Percentiles rank a stretch among this genome's conserved stretches.
Conservation (phyloP, 352 stramenopile genomes). For the Phytophthora megakarya region DNA sequence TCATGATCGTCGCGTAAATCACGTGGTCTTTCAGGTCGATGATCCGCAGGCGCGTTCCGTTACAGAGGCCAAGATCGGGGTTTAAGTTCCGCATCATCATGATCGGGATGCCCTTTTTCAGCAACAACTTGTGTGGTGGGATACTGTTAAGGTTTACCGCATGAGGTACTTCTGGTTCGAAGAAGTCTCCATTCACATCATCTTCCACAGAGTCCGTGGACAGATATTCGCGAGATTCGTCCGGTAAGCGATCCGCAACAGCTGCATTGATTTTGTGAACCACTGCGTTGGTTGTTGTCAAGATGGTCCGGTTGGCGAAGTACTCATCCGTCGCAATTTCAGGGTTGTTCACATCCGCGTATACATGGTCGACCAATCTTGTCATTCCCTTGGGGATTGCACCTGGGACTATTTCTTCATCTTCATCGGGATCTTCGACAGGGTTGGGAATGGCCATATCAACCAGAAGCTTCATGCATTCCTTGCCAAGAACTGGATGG, state of each 20-base stretch:
- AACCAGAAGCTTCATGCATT: not conserved
- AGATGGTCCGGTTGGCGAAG: not conserved
- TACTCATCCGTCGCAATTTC: not conserved
- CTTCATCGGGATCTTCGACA: not conserved
- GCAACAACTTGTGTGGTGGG: not conserved
- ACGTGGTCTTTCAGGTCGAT: not conserved
- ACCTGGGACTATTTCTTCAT: not conserved
- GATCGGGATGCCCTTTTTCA: not conserved
- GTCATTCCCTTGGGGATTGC: not conserved
- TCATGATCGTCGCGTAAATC: not conserved
- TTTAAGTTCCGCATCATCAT: slow-evolving; percentile 3
- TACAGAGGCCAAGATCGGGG: not conserved
- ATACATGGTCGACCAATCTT: not conserved
- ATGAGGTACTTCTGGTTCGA: not conserved
- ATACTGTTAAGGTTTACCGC: not conserved
- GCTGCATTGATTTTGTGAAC: not conserved
- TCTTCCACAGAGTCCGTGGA: not conserved
- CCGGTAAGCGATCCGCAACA: not conserved
- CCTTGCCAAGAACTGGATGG: not conserved
- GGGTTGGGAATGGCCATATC: not conserved
- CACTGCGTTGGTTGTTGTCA: not conserved
- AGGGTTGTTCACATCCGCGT: not conserved
- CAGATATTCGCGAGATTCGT: not conserved
- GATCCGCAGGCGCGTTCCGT: not conserved
- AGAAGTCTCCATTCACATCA: not conserved